Base-by-base conservation (phyloP, 2,329 filamentous ascomycete genomes). In the Fusarium mundagurra region DNA sequence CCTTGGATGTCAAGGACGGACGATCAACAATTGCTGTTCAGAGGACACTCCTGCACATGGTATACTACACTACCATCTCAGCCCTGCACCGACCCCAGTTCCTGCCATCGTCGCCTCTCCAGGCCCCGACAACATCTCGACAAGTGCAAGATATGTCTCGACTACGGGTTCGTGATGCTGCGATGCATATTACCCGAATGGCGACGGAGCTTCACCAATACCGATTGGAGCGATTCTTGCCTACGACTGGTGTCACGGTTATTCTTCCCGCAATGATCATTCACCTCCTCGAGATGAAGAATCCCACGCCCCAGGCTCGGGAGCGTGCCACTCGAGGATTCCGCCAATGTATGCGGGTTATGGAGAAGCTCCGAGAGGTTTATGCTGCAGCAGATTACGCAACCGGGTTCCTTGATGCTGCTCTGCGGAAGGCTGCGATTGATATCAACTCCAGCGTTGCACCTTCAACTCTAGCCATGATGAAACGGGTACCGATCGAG, bases 341-440 rank as follows among this genome's bases (percentile, higher is more conserved):
- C 85, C 93, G 92, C 76, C 92, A 95, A 81, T 98, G 96, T 84
- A 98, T 98, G 94, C 90, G 92, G 53, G 94, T 98, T 67, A 93
- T 98, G 87, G 92, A 95, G 81, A 92, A 92, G 72, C 88, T 98
- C 24, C 91, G 95, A 43, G 94, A 98, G 79, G 94, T 95, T 36
- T 98, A 98, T 79, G 92, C 95, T 1, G 95, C 95, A 0, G 96
- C 96, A n/a, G 95, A 98, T 82, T 98, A 96, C 78, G 95, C 94
- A n/a, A 96, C 94, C 2, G 94, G 94, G 6, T 98, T 98, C 85
- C 88, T 98, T n/a, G 94, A 97, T 80, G 94, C 95, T 3, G 94
- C 95, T 2, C 93, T 98, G 72, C 92, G 93, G 71, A 97, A 97
- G 84, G 94, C 94, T 14, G 91, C 93, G 64, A 95, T 96, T 71